Percentiles rank a stretch among this genome's conserved stretches.
Conservation (phyloP, 2,329 filamentous ascomycete species). For the Colletotrichum orbiculare region DNA sequence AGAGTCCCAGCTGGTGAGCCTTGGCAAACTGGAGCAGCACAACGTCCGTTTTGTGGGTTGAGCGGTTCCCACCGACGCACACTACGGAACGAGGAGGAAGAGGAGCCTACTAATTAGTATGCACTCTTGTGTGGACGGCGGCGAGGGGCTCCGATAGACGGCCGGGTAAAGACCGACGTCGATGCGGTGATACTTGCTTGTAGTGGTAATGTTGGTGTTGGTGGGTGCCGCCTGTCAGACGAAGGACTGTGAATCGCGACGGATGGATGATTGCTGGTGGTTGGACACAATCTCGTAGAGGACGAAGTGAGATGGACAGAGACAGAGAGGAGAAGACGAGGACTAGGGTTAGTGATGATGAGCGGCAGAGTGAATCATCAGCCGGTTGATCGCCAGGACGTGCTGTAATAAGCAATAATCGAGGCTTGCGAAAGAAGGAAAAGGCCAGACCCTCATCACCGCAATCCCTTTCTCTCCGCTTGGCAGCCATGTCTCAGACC, state of each 20-base stretch:
- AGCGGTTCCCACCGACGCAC: conserved; percentile 16
- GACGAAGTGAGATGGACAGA: not conserved
- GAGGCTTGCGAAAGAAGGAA: not conserved
- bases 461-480: conserved; percentile 6
- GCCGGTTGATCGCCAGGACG: not conserved
- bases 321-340: not conserved
- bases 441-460: conserved; percentile 4
- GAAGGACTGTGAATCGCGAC: not conserved
- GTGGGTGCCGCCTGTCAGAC: conserved; percentile 1
- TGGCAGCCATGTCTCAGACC: conserved; percentile 29
- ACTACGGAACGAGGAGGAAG: conserved; percentile 12
- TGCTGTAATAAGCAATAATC: not conserved
- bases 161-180: conserved; percentile 26
- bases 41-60: conserved; percentile 18
- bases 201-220: no score
- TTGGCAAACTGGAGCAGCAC: conserved; percentile 12
- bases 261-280: not conserved
- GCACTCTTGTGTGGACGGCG: not conserved
- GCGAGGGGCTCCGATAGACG: conserved; percentile 23
- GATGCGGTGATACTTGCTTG: not conserved
- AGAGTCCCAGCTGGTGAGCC: conserved; percentile 1
- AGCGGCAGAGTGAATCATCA: not conserved
- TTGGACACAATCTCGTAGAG: not conserved
- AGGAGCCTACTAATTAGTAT: not conserved
- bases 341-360: not conserved